phyloP scores from a whole-genome alignment of 2,329 filamentous ascomycete genomes.

The Talaromyces piceae region DNA sequence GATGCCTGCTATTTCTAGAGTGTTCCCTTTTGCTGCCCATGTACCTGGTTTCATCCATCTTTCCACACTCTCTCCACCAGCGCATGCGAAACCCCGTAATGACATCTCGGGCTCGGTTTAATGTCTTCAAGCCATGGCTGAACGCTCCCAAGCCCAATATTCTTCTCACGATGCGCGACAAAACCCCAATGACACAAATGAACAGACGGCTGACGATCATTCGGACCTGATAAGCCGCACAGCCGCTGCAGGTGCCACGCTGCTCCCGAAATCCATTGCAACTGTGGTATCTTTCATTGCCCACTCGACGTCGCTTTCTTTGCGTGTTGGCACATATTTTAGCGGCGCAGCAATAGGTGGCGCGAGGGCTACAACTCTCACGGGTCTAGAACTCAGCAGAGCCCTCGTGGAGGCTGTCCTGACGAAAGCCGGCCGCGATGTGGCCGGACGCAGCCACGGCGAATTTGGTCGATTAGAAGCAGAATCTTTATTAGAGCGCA shows the following conservation, averaged over 20 bases:
- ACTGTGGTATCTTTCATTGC: slow-evolving; percentile 38
- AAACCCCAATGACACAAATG: background rate
- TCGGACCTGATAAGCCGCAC: slow-evolving; percentile 8
- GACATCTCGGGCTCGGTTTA: background rate
- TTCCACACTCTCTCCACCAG: background rate
- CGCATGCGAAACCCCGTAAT: background rate
- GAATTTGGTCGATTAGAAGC: slow-evolving; percentile 34
- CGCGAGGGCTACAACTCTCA: slow-evolving; percentile 38
- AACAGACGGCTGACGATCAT: background rate
- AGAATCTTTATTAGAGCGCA: slow-evolving; percentile 39
- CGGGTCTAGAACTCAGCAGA: slow-evolving; percentile 38
- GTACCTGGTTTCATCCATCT: background rate
- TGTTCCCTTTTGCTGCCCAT: background rate
- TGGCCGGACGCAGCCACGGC: slow-evolving; percentile 42
- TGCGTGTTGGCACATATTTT: slow-evolving; percentile 38
- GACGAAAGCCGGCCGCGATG: slow-evolving; percentile 37
- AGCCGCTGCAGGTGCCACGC: slow-evolving; percentile 26
- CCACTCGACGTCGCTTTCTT: slow-evolving; percentile 38
- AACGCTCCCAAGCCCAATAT: background rate
- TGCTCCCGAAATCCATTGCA: slow-evolving; percentile 38
- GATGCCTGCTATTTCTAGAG: background rate
- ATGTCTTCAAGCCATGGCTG: slow-evolving; percentile 1
- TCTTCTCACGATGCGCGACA: background rate
- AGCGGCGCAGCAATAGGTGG: slow-evolving; percentile 38
- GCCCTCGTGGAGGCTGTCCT: slow-evolving; percentile 39